Evolutionary conservation across 768 basidiomycete species (phyloP).

Genomic region (Boletus subparvulus): DNA sequence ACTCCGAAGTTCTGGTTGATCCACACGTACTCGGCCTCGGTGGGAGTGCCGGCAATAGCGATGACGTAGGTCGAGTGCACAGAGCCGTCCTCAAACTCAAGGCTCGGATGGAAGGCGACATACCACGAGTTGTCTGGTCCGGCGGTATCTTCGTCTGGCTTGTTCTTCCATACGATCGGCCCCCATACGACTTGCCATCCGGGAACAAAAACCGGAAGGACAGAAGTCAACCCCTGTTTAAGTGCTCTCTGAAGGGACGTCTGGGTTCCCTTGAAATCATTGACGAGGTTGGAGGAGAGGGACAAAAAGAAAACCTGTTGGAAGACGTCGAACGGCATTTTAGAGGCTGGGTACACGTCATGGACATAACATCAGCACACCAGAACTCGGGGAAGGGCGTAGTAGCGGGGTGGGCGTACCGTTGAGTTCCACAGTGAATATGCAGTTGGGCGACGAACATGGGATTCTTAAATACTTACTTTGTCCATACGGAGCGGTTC

Average conservation of each 20-base stretch:
- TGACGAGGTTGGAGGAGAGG: not conserved
- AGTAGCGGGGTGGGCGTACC: not conserved
- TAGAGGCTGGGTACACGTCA: not conserved
- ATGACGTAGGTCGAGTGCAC: slow-evolving; percentile 8
- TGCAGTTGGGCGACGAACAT: not conserved
- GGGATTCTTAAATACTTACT: not conserved
- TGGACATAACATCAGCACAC: not conserved
- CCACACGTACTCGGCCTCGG: not conserved
- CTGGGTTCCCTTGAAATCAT: not conserved
- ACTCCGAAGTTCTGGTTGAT: slow-evolving; percentile 4
- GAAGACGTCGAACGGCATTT: slow-evolving; percentile 15
- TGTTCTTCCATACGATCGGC: slow-evolving; percentile 15
- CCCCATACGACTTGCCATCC: slow-evolving; percentile 14
- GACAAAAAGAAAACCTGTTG: slow-evolving; percentile 18
- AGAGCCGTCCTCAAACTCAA: slow-evolving; percentile 13
- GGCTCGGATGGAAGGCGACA: slow-evolving; percentile 6
- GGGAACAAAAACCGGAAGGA: not conserved
- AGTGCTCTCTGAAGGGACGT: not conserved
- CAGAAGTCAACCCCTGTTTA: not conserved
- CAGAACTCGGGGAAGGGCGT: not conserved
- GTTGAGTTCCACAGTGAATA: not conserved
- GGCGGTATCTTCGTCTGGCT: not conserved
- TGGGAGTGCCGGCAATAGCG: slow-evolving; percentile 12
- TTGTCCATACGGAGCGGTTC: not conserved
- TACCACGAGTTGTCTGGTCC: slow-evolving; percentile 20